Base-by-base conservation (phyloP, 129 eudicot genomes). In the Pulicaria dysenterica region DNA sequence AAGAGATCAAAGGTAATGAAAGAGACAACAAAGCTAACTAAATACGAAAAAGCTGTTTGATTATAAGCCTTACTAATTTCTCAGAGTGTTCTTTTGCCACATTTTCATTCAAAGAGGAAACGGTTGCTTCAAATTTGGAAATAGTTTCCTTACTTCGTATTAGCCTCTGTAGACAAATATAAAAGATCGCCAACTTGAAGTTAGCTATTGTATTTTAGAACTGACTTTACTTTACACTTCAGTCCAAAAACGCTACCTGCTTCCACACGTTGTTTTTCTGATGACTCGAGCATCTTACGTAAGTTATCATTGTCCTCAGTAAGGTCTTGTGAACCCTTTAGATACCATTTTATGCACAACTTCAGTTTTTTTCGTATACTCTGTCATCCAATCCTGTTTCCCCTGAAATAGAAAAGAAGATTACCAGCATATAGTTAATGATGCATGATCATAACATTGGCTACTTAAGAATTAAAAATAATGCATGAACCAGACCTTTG, bases 311-410 rank as follows among this genome's bases (percentile, higher is more conserved):
- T 79, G 66, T 87, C 87, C 59, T 75, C 74, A 1, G 42, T 14
- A 46, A 78, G 84, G 53, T 80, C 81, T 53, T 74, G 77, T 76
- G 81, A 81, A 64, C 73, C 67, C 42, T 65, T 77, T 70, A 84
- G 87, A 53, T 81, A 87, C 89, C 87, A 84, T 64, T 77, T 87
- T 40, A 87, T 69, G 40, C 92, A 87, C 31, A 69, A 54, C 74
- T 85, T 77, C 47, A 87, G 83, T 66, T 58, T 87, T n/a, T 54
- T 66, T 87, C 24, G 68, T 76, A 47, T 79, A 67, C 34, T 76
- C 80, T 4, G 31, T 37, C 87, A 76, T 64, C 78, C 84, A 84
- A 14, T 84, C 89, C 54, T 70, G 73, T 62, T 85, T 82, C 1
- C 69, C 75, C 89, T 85, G 73, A 54, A 69, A 69, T 57, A 58